Conservation (phyloP, 768 basidiomycete genomes). For the Naematelia aurantialba region DNA sequence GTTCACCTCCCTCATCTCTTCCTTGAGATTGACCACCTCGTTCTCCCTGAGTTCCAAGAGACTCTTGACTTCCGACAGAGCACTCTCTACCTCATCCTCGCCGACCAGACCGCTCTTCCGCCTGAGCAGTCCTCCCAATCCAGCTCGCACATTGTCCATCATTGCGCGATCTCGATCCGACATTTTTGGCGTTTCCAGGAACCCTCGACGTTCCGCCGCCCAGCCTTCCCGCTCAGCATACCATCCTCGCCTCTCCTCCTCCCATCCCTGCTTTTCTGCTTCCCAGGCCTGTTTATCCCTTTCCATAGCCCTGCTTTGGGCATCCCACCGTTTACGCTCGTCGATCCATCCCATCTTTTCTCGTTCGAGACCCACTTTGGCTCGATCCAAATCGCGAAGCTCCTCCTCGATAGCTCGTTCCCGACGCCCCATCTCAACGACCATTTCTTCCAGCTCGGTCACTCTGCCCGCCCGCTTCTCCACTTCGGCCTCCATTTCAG, state of each 20-base stretch:
- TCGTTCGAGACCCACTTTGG: slow-evolving; percentile 13
- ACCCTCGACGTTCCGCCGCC: slow-evolving; percentile 7
- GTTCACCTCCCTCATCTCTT: slow-evolving; percentile 48
- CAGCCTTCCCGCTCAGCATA: slow-evolving; percentile 18
- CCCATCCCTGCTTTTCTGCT: slow-evolving; percentile 18
- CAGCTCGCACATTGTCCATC: slow-evolving; percentile 26
- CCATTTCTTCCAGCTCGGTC: slow-evolving; percentile 41
- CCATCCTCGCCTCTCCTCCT: slow-evolving; percentile 20
- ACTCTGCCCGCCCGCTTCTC: slow-evolving; percentile 11
- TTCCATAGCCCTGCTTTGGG: slow-evolving; percentile 20
- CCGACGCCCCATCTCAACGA: slow-evolving; percentile 35
- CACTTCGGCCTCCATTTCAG: slow-evolving; percentile 28
- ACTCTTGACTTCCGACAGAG: slow-evolving; percentile 30
- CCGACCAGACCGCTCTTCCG: slow-evolving; percentile 13
- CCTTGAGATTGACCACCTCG: slow-evolving; percentile 35
- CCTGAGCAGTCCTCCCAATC: slow-evolving; percentile 27
- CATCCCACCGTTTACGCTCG: slow-evolving; percentile 21
- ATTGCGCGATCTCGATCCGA: slow-evolving; percentile 24
- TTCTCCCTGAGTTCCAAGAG: slow-evolving; percentile 35
- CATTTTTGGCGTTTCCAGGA: slow-evolving; percentile 18
- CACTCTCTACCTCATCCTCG: slow-evolving; percentile 32
- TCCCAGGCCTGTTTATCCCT: slow-evolving; percentile 24
- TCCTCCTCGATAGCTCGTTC: slow-evolving; percentile 40
- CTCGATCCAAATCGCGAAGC: slow-evolving; percentile 24
- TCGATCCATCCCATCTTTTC: slow-evolving; percentile 25